Base-by-base conservation (phyloP, 1,139 yeast species). In the Sugiyamaella castrensis region DNA sequence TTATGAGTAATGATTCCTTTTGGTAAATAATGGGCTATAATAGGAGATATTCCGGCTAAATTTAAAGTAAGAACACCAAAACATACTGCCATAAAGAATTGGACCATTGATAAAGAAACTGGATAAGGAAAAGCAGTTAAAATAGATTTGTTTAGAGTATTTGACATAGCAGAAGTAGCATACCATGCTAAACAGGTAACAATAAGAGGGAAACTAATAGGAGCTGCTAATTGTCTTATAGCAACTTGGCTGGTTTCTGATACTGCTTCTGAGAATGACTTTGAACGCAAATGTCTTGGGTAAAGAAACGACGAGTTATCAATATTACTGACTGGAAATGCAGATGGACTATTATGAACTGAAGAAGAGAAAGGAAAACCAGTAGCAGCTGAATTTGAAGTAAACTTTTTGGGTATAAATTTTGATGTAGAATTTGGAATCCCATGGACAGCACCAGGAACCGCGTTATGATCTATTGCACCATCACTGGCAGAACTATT, bases 101-200 rank as follows among this genome's bases (percentile, higher is more conserved):
- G 98, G 44, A 84, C 73, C 73, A 89, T 87, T 0, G 97, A 87
- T 50, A 91, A 75, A 0, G 95, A 84, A 8, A 88, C 81, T 1
- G 98, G 96, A 64, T 83, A 85, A 41, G 78, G 79, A 65, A 83
- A 87, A 43, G 74, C 73, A 53, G 74, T 79, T 52, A 91, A 70
- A 46, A 91, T 87, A 47, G 82, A 71, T 65, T 91, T 91, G 49
- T 94, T 82, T 40, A 92, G 74, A 59, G 88, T 87, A 59, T 84
- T 84, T 6, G 96, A 85, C 13, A 89, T 67, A 11, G 94, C 89
- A 35, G 94, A 84, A n/a, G 84, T 73, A 31, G 80, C 63, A 67
- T 91, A 91, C 98, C 98, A 91, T 32, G 77, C 62, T 8, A 76
- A 61, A 65, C 97, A 91, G 34, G 85, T 61, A 1, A 60, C 40